Evolutionary conservation across 2,329 filamentous ascomycete genomes (phyloP).

Genomic region (Fusarium torreyae): DNA sequence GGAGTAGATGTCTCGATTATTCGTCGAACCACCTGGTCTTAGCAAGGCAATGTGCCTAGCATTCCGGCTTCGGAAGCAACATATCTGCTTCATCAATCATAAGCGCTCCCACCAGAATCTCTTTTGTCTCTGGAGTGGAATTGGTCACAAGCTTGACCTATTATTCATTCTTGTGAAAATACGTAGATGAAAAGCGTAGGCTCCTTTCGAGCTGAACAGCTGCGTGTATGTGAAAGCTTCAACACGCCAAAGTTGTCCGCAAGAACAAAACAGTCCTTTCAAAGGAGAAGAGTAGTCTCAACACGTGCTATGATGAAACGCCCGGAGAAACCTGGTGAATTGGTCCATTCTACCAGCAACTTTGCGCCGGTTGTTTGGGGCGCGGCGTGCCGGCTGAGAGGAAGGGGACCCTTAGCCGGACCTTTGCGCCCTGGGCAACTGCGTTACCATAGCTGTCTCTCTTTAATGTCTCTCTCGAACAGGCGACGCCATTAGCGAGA

Average conservation of each 20-base stretch:
- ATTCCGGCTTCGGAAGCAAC: slow-evolving; percentile 32
- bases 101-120: not conserved
- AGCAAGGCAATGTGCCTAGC: slow-evolving; percentile 17
- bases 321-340: not conserved
- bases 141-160: not conserved
- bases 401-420: not conserved
- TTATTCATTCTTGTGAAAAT: not conserved
- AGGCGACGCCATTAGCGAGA: slow-evolving; percentile 9
- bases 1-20: not conserved
- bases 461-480: not conserved
- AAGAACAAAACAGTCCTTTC: slow-evolving; percentile 4
- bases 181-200: not conserved
- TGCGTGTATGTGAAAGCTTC: slow-evolving; percentile 1
- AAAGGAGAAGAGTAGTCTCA: slow-evolving; percentile 7
- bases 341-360: slow-evolving; percentile 1
- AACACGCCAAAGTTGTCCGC: slow-evolving; percentile 2
- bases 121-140: not conserved
- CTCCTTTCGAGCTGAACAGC: not conserved
- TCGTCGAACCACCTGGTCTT: not conserved
- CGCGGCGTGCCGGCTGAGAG: not conserved
- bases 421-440: slow-evolving; percentile 1
- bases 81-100: slow-evolving; percentile 3
- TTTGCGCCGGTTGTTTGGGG: not conserved
- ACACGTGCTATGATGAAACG: slow-evolving; percentile 4
- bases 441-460: slow-evolving; percentile 1